Percentiles rank a stretch among this genome's conserved stretches.
Conservation (phyloP, 257 asterid genomes). For the Dorcoceras hygrometricum region DNA sequence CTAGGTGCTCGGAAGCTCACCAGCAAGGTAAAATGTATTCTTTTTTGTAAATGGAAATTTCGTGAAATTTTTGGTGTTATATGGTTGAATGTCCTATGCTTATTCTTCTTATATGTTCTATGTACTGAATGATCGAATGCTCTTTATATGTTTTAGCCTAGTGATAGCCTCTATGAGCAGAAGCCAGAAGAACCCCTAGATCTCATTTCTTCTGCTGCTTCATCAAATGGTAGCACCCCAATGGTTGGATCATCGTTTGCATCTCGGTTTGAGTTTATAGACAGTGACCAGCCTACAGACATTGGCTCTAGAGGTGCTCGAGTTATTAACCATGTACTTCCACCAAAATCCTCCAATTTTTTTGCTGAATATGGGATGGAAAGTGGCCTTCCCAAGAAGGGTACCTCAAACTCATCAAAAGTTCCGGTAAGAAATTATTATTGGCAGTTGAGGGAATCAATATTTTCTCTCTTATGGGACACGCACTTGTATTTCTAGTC, state of each 20-base stretch:
- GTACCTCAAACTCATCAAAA: conserved; percentile 58
- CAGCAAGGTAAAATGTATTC: conserved; percentile 55
- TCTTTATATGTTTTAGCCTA: conserved; percentile 50
- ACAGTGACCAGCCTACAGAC: conserved; percentile 65
- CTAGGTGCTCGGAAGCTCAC: conserved; percentile 94
- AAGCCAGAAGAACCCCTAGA: conserved; percentile 81
- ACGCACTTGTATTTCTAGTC: background rate
- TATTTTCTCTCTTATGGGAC: background rate
- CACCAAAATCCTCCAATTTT: conserved; percentile 69
- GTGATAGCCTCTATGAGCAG: conserved; percentile 92
- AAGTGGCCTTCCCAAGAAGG: conserved; percentile 73
- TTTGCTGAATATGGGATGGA: conserved; percentile 95
- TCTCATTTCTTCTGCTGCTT: conserved; percentile 49
- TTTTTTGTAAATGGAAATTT: background rate
- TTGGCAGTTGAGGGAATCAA: conserved; percentile 6
- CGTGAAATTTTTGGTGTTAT: background rate
- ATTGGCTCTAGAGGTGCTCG: conserved; percentile 62
- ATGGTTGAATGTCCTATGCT: background rate
- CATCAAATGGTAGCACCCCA: conserved; percentile 45
- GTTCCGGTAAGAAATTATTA: conserved; percentile 58
- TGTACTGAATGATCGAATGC: conserved; percentile 20
- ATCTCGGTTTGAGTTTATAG: conserved; percentile 85
- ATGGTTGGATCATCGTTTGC: conserved; percentile 43
- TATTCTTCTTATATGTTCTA: conserved; percentile 5
- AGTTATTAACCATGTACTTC: conserved; percentile 53